Evolutionary conservation across 139 green algal species (phyloP).

Genomic region (Nannochloris sp.): DNA sequence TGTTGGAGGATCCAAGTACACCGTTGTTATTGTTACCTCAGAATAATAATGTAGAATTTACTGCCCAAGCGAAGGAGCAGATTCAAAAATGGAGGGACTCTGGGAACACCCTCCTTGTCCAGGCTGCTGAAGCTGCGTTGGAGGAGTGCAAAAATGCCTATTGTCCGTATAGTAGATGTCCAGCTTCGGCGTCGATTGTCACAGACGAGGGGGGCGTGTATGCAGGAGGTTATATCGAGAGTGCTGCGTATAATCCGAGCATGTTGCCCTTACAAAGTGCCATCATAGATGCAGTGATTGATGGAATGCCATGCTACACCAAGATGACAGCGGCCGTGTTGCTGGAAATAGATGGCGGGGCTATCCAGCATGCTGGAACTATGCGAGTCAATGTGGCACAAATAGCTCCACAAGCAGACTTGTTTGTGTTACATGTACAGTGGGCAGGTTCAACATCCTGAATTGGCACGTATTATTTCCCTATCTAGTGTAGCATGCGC

Average conservation of each 20-base stretch:
- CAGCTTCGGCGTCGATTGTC: conserved; percentile 55
- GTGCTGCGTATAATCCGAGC: conserved; percentile 77
- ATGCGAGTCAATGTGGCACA: conserved; percentile 22
- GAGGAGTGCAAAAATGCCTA: conserved; percentile 18
- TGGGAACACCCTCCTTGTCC: conserved; percentile 10
- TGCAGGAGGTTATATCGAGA: conserved; percentile 65
- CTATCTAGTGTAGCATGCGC: conserved; percentile 48
- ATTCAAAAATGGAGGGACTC: conserved; percentile 1
- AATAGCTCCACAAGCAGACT: conserved; percentile 22
- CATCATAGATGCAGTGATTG: conserved; percentile 49
- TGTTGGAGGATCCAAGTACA: conserved; percentile 32
- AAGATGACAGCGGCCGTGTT: conserved; percentile 51
- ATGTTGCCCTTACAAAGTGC: conserved; percentile 67
- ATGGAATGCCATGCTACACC: conserved; percentile 44
- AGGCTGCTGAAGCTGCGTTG: conserved; percentile 35
- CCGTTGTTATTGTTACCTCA: conserved; percentile 67
- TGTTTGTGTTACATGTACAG: conserved; percentile 23
- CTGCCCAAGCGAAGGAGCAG: conserved; percentile 7
- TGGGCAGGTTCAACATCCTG: background rate
- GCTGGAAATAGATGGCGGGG: conserved; percentile 35
- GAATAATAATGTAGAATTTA: conserved; percentile 41
- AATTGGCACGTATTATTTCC: conserved; percentile 22
- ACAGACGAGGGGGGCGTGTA: conserved; percentile 37
- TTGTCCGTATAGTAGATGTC: conserved; percentile 32
- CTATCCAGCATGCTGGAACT: conserved; percentile 38